Evolutionary conservation across 768 basidiomycete species (phyloP).

Genomic region (Auricularia auricula-judae): DNA sequence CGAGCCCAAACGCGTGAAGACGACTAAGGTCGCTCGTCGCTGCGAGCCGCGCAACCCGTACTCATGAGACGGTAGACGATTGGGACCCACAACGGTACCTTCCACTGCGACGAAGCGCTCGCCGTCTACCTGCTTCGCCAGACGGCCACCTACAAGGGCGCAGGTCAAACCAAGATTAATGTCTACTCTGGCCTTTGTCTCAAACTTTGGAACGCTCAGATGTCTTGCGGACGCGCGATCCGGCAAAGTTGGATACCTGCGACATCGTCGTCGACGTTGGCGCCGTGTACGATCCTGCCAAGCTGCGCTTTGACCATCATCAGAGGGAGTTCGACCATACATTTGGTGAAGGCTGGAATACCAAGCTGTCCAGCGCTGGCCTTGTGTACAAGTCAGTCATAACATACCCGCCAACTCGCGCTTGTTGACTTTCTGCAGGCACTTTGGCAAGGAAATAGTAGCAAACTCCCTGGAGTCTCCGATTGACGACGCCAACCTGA

Average conservation of each 20-base stretch:
- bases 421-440: slow-evolving; percentile 31
- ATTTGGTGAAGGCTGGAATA: slow-evolving; percentile 71
- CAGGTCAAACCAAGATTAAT: slow-evolving; percentile 35
- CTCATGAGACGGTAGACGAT: slow-evolving; percentile 42
- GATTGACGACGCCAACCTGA: slow-evolving; percentile 49
- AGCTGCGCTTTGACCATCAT: slow-evolving; percentile 87
- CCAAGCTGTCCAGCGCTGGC: slow-evolving; percentile 84
- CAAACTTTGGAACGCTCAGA: slow-evolving; percentile 22
- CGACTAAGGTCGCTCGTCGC: background rate
- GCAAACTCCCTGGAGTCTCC: slow-evolving; percentile 43
- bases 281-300: slow-evolving; percentile 73
- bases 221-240: slow-evolving; percentile 65
- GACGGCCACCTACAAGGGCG: slow-evolving; percentile 62
- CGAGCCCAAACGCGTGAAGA: background rate
- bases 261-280: slow-evolving; percentile 97
- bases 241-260: slow-evolving; percentile 59
- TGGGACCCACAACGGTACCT: slow-evolving; percentile 91
- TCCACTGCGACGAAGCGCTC: slow-evolving; percentile 95
- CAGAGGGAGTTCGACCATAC: slow-evolving; percentile 86
- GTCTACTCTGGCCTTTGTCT: slow-evolving; percentile 1
- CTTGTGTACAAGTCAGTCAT: slow-evolving; percentile 81
- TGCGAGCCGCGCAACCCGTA: background rate
- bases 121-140: slow-evolving; percentile 82
- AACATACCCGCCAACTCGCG: background rate
- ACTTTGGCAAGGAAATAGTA: slow-evolving; percentile 83